Percentiles rank a stretch among this genome's conserved stretches.
Conservation (phyloP, 208 protist genomes). For the Leishmania martiniquensis region DNA sequence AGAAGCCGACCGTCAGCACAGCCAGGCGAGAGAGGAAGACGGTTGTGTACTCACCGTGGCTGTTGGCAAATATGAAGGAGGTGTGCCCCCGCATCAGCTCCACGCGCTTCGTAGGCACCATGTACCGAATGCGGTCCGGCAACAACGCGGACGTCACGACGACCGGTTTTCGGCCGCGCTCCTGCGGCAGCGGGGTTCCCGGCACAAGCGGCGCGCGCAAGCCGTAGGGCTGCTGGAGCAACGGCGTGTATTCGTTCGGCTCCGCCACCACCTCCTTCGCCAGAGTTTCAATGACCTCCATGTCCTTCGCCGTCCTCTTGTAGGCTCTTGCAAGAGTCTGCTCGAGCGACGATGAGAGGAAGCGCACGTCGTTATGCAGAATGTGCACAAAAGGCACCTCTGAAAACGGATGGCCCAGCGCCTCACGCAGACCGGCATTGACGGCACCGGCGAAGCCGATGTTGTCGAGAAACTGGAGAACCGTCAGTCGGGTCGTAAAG, state of each 20-base stretch:
- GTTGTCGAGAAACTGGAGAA: conserved; percentile 34
- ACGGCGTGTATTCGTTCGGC: conserved; percentile 31
- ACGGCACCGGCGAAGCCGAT: conserved; percentile 35
- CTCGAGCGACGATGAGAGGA: not conserved
- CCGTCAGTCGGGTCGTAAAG: conserved; percentile 44
- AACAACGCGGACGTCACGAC: conserved; percentile 48
- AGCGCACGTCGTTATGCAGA: conserved; percentile 37
- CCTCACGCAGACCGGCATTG: conserved; percentile 44
- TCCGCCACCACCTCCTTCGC: conserved; percentile 38
- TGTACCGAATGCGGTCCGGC: conserved; percentile 49
- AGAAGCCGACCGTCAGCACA: conserved; percentile 45
- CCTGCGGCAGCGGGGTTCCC: conserved; percentile 25
- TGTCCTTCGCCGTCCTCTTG: conserved; percentile 22
- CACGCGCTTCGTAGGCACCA: conserved; percentile 3
- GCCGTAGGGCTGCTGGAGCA: conserved; percentile 23
- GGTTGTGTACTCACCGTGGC: conserved; percentile 12
- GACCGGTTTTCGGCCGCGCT: conserved; percentile 9
- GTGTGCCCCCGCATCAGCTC: conserved; percentile 4
- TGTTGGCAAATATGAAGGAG: conserved; percentile 35
- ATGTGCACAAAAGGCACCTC: conserved; percentile 47
- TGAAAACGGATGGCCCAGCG: conserved; percentile 30
- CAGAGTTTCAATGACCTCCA: conserved; percentile 20
- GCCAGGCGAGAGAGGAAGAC: conserved; percentile 49
- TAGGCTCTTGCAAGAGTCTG: conserved; percentile 27
- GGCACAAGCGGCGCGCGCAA: conserved; percentile 24